Evolutionary conservation across 2,329 filamentous ascomycete species (phyloP).

Genomic region (Monosporascus ibericus): DNA sequence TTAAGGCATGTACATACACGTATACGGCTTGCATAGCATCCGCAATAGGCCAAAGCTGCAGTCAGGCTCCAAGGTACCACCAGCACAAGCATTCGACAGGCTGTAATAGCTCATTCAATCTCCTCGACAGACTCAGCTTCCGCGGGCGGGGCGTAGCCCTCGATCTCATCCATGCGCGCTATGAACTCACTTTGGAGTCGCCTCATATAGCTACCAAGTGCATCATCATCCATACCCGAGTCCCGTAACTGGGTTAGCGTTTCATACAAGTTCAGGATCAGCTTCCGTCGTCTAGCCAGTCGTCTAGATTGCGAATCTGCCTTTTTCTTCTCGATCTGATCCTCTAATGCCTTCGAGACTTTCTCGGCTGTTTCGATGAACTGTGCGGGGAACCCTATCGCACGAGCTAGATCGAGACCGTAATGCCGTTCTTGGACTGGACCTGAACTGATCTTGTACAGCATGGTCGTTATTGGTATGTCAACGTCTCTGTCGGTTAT

Average conservation of each 20-base stretch:
- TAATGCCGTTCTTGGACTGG: constrained; percentile 68
- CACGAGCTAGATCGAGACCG: constrained; percentile 72
- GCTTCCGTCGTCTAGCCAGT: constrained; percentile 58
- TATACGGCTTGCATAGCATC: background rate
- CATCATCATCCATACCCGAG: constrained; percentile 58
- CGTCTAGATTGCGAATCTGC: constrained; percentile 52
- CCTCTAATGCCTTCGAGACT: constrained; percentile 58
- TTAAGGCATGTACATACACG: background rate
- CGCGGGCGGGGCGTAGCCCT: constrained; percentile 22
- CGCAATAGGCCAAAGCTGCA: no score
- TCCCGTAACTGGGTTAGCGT: constrained; percentile 62
- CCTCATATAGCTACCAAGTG: constrained; percentile 57
- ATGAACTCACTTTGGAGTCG: constrained; percentile 72
- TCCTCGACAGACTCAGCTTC: background rate
- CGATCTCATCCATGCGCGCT: constrained; percentile 60
- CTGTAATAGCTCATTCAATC: background rate
- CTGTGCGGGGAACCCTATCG: constrained; percentile 63
- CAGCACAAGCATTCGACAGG: background rate
- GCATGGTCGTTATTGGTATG: constrained; percentile 67
- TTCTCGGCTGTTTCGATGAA: constrained; percentile 64
- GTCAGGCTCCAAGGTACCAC: background rate
- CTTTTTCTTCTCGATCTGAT: constrained; percentile 50
- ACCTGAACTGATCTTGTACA: constrained; percentile 76
- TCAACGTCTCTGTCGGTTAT: constrained; percentile 45
- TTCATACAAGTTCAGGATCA: constrained; percentile 68